Evolutionary conservation across 2,329 filamentous ascomycete species (phyloP), one percentile per base, ranked within the genome.

Genomic region (Cadophora gregata): DNA sequence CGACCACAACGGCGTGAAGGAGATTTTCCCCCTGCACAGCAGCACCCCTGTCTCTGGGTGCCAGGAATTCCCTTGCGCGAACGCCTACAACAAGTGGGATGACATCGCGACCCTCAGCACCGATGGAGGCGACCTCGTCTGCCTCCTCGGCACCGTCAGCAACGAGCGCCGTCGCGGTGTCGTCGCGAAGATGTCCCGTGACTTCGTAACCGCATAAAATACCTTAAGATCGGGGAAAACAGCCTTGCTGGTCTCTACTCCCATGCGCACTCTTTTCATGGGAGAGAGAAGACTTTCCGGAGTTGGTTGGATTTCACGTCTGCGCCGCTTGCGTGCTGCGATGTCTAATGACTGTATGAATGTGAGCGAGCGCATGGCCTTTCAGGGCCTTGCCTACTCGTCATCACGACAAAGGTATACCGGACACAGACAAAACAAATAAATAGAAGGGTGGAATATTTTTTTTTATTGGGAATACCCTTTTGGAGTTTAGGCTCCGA

Each of bases 81-180:
- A 83, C 69, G 81, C 78, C 67, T 88, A 88, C 81, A 85, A 83
- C 77, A 75, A 79, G 19, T 74, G 80, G 10, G 82, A 88, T 65
- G 86, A 88, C 67, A 72, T 86, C 70, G 83, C 86, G 78, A 88
- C 86, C 74, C 84, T 85, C 78, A 75, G 78, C 47, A 86, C 84
- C 33, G 51, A 71, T 7, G 82, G 84, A 76, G 75, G 71, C 19
- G 80, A 86, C 69, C 78, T 88, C 71, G 77, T 86, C 75, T 83
- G 81, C 75, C 66, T 77, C 9, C 16, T 78, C 25, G 76, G 76
- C 7, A 76, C 69, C 55, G 64, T 71, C 9, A 55, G 53, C 62
- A 67, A 53, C 9, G 58, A 62, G 48, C 62, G 67, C 55, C 64
- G 68, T 14, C 68, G 71, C 24, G 62, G 65, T n/a, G 50, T 63